Base-by-base conservation (phyloP, 2,329 filamentous ascomycete genomes). In the Onygenales sp. region DNA sequence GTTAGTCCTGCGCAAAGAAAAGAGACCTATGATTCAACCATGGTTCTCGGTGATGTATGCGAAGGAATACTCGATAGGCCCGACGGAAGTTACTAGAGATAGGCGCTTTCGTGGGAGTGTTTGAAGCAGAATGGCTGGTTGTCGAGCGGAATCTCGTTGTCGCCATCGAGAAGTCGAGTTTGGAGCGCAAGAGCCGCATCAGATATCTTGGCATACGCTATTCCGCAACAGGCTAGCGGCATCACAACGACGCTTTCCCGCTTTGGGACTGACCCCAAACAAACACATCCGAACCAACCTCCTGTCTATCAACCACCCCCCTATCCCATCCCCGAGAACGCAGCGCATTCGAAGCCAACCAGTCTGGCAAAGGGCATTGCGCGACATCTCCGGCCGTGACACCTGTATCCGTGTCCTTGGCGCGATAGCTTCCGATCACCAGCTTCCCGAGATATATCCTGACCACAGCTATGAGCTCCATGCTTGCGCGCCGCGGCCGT, bases 381-480 rank as follows among this genome's bases (percentile, higher is more conserved):
- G 38, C 33, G 10, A 45, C 21, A 31, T 35, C 10, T 8, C 38
- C 21, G 21, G 21, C 21, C 21, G 5, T 5, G 21, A 27, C 21
- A 27, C 21, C 21, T 27, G 21, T 27, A 3, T 27, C 21, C 21
- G 21, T 27, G 21, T 27, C 21, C 21, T 27, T 27, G 21, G 21
- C 21, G 21, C 21, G 21, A 27, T 27, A 4, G 21, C 21, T 21
- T 21, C 21, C 21, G 21, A 21, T 21, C 21, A 21, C 21, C 21
- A 27, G 21, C 21, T 27, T n/a, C n/a, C 21, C n/a, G 9, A 21
- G 31, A 45, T 35, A 41, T 39, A 33, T 32, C 36, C 13, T 7
- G n/a, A 17, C 41, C 49, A 41, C 41, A 27, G 55, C 52, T 32
- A 72, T 72, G 69, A 58, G 63, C 61, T 59, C 65, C 27, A 64